These are phyloP conservation scores for Annulohypoxylon stygium DNA, from an alignment of 495 filamentous ascomycete species.

Conservation along the genomic window DNA sequence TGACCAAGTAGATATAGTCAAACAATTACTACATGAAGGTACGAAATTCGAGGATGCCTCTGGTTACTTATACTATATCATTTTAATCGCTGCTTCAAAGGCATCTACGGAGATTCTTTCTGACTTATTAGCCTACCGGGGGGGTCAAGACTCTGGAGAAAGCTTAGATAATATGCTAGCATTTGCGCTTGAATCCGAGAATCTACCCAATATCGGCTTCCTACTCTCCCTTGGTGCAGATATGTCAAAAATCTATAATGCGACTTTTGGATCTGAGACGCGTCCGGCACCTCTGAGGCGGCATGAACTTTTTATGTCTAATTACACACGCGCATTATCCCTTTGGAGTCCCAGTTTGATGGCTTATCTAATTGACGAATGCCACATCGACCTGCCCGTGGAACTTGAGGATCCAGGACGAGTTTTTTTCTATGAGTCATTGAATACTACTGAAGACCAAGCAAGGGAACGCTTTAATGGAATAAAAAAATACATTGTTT, in stretches of 20 bases:
- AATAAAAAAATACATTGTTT: conserved; percentile 29
- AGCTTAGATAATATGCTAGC: not conserved
- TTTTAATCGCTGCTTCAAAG: conserved; percentile 7
- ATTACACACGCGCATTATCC: conserved; percentile 22
- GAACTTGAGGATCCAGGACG: not conserved
- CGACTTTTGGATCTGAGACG: too few species aligned
- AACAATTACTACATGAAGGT: too few species aligned
- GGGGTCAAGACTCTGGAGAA: too few species aligned
- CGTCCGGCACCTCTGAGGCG: too few species aligned
- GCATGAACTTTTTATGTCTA: not conserved
- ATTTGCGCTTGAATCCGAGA: conserved; percentile 12
- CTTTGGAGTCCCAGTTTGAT: conserved; percentile 22
- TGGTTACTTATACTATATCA: too few species aligned
- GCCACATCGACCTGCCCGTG: conserved; percentile 12
- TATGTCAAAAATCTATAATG: not conserved
- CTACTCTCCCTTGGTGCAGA: conserved; percentile 15
- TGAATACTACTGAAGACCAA: not conserved
- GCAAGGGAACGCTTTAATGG: conserved; percentile 18
- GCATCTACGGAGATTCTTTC: conserved; percentile 14
- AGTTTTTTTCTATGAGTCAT: not conserved
- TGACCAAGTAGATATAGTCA: not conserved
- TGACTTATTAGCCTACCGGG: not conserved
- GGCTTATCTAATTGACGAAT: conserved; percentile 19
- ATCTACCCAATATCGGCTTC: conserved; percentile 30
- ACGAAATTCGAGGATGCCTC: too few species aligned